Conservation (phyloP, 345 rosid species). For the Populus alba region DNA sequence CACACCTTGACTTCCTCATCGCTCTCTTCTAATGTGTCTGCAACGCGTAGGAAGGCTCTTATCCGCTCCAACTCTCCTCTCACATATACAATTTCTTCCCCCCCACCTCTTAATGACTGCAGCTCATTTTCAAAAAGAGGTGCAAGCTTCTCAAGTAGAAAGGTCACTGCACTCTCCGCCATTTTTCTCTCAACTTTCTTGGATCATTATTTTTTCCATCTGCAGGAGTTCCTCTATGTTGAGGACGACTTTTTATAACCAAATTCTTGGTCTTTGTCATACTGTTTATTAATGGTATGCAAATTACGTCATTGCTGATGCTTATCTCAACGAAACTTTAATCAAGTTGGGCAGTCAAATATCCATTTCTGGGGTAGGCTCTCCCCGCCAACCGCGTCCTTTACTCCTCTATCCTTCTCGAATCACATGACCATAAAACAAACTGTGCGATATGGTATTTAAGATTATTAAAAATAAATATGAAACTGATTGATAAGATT, state of each 20-base stretch:
- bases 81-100: constrained; percentile 23
- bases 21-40: constrained; percentile 20
- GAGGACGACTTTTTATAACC: neutral
- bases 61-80: constrained; percentile 29
- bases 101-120: constrained; percentile 15
- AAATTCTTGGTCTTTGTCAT: too few relatives aligned
- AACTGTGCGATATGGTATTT: too few relatives aligned
- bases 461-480: too few relatives aligned
- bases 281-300: too few relatives aligned
- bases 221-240: neutral
- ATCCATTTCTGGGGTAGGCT: too few relatives aligned
- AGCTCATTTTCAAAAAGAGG: constrained; percentile 20
- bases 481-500: too few relatives aligned
- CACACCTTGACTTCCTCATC: constrained; percentile 10
- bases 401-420: too few relatives aligned
- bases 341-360: too few relatives aligned
- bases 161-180: constrained; percentile 34
- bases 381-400: too few relatives aligned
- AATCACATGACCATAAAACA: too few relatives aligned
- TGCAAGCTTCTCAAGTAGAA: constrained; percentile 25
- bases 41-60: constrained; percentile 25
- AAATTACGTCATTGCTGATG: too few relatives aligned
- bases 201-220: neutral
- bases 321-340: too few relatives aligned
- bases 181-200: constrained; percentile 9